Base-by-base conservation (phyloP, 140 eudicot genomes). In the Bidens hawaiensis region DNA sequence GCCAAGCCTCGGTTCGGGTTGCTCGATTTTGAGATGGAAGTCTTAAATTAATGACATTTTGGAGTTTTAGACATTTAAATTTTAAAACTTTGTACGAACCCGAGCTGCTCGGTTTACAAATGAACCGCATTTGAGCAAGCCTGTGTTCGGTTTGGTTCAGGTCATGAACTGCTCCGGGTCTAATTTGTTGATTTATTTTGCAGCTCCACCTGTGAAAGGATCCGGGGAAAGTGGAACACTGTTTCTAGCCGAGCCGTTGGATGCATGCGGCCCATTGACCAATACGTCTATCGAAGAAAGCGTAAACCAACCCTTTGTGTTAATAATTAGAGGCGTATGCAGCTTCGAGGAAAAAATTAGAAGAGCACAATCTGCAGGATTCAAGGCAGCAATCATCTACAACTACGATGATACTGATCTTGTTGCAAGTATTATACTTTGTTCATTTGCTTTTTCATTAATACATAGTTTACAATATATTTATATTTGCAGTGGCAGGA, bases 261-360 rank as follows among this genome's bases (percentile, higher is more conserved):
- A 93, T 77, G 97, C 86, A 0, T 88, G 99, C 74, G 74, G 72
- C 17, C 68, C 81, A 13, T 73, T 94, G 79, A 68, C 51, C 41
- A 88, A 88, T 62, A 72, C 34, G 62, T 40, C 75, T 26, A 19
- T 49, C n/a, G 48, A 74, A 33, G 73, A 63, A 8, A 65, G 71
- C 11, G 31, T 64, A n/a, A 62, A 34, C 17, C 75, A 73, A 7
- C 89, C 86, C 1, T 85, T 85, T 66, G 90, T 70, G 26, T 81
- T 88, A 74, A 85, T 93, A 23, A 53, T 77, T 34, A 85, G 99
- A 72, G 99, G 99, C 36, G 94, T 80, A 38, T 93, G 99, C 75
- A 85, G 95, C 82, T 93, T 88, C 65, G 97, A 88, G 68, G 90
- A 85, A 31, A 93, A 93, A 79, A 85, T 93, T 62, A 78, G 95